Evolutionary conservation across 2,329 filamentous ascomycete genomes (phyloP).

Genomic region (Aspergillus cejpii): DNA sequence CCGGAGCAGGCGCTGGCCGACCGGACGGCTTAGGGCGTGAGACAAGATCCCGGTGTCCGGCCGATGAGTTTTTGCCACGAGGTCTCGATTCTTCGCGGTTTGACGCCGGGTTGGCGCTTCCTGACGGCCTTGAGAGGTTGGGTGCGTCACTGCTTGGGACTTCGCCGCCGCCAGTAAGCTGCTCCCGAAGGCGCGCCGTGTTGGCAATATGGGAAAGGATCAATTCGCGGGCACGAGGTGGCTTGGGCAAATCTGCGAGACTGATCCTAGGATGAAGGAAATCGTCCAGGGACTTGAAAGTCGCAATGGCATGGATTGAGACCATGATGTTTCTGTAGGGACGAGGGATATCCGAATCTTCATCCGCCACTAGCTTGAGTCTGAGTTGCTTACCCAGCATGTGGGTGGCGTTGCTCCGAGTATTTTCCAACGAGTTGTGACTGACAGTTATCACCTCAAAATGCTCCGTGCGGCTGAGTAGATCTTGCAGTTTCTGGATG

Average conservation of each 20-base stretch:
- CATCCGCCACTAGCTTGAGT: slow-evolving; percentile 79
- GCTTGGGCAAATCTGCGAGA: slow-evolving; percentile 65
- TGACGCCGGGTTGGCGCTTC: slow-evolving; percentile 14
- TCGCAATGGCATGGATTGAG: slow-evolving; percentile 95
- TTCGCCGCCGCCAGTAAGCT: slow-evolving; percentile 30
- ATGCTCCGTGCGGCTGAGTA: slow-evolving; percentile 93
- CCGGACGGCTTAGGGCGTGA: slow-evolving; percentile 55
- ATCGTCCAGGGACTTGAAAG: slow-evolving; percentile 93
- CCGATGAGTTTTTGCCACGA: slow-evolving; percentile 39
- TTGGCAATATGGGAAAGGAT: slow-evolving; percentile 68
- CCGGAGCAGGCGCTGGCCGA: slow-evolving; percentile 51
- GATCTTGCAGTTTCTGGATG: slow-evolving; percentile 88
- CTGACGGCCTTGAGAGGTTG: slow-evolving; percentile 17
- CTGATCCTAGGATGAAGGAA: slow-evolving; percentile 87
- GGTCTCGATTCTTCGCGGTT: slow-evolving; percentile 11
- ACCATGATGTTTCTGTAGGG: slow-evolving; percentile 94
- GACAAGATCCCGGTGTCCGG: slow-evolving; percentile 34
- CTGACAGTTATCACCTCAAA: slow-evolving; percentile 96
- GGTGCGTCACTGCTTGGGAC: slow-evolving; percentile 31
- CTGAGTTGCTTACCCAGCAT: slow-evolving; percentile 96
- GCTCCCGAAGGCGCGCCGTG: slow-evolving; percentile 56
- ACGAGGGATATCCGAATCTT: slow-evolving; percentile 76
- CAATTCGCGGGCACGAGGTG: slow-evolving; percentile 53
- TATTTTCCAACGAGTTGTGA: slow-evolving; percentile 83
- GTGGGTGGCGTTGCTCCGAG: slow-evolving; percentile 81